phyloP scores from a whole-genome alignment of 768 basidiomycete species.

The Boletales sp. region DNA sequence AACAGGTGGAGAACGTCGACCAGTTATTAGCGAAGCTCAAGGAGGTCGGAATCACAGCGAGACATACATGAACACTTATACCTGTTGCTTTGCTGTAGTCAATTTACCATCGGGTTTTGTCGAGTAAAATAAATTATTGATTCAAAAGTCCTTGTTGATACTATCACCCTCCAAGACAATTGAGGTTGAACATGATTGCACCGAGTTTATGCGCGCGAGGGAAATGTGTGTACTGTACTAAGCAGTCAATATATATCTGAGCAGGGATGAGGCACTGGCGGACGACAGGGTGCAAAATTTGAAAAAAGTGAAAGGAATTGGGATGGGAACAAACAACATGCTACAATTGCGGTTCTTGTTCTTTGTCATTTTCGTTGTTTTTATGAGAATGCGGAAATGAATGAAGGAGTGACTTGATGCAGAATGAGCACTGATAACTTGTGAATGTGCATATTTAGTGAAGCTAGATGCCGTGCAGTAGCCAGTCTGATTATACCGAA shows the following conservation, averaged over 20 bases:
- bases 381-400: slow-evolving; percentile 9
- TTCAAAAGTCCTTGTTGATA: slow-evolving; percentile 12
- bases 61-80: slow-evolving; percentile 19
- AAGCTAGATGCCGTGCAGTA: slow-evolving; percentile 8
- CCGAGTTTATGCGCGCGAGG: slow-evolving; percentile 7
- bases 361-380: slow-evolving; percentile 10
- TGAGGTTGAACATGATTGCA: slow-evolving; percentile 9
- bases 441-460: neutral
- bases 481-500: slow-evolving; percentile 2
- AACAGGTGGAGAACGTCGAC: slow-evolving; percentile 76
- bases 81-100: neutral
- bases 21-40: slow-evolving; percentile 87
- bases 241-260: slow-evolving; percentile 24
- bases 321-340: slow-evolving; percentile 21
- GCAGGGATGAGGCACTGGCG: slow-evolving; percentile 10
- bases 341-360: slow-evolving; percentile 18
- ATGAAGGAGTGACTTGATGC: slow-evolving; percentile 16
- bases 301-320: slow-evolving; percentile 3
- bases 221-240: slow-evolving; percentile 12
- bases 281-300: slow-evolving; percentile 9
- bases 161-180: slow-evolving; percentile 15
- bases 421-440: neutral
- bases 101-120: neutral
- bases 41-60: slow-evolving; percentile 63
- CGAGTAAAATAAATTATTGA: slow-evolving; percentile 13